phyloP scores from a whole-genome alignment of 768 basidiomycete species.

The Paxillus rubicundulus region DNA sequence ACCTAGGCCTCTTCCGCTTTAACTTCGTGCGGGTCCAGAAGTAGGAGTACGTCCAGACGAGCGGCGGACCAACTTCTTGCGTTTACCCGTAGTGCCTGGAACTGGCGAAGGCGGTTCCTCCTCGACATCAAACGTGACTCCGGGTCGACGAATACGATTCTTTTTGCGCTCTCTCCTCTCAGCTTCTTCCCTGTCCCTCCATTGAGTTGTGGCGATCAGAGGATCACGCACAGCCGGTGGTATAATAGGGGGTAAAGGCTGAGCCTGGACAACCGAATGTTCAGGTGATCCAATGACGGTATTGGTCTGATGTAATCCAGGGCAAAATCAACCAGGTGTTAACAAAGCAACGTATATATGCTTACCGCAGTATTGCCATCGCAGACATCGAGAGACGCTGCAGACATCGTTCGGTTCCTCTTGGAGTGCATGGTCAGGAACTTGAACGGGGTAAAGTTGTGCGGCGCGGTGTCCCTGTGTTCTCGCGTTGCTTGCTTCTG shows the following conservation, averaged over 20 bases:
- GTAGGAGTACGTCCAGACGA: conserved; percentile 27
- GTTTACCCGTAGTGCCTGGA: conserved; percentile 20
- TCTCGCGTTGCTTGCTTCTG: conserved; percentile 31
- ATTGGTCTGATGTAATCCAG: conserved; percentile 45
- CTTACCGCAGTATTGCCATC: conserved; percentile 74
- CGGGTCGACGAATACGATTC: conserved; percentile 50
- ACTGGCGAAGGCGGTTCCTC: conserved; percentile 49
- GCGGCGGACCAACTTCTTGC: conserved; percentile 30
- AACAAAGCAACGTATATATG: background rate
- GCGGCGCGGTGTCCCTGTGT: conserved; percentile 41
- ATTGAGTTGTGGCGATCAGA: conserved; percentile 59
- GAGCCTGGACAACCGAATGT: conserved; percentile 61
- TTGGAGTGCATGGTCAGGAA: conserved; percentile 49
- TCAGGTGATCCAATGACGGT: conserved; percentile 76
- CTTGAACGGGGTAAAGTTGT: conserved; percentile 61
- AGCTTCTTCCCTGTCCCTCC: conserved; percentile 65
- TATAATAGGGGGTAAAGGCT: conserved; percentile 38
- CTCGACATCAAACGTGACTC: conserved; percentile 62
- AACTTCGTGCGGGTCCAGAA: conserved; percentile 22
- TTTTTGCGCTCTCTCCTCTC: conserved; percentile 39
- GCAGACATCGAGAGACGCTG: conserved; percentile 73
- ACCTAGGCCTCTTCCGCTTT: conserved; percentile 2
- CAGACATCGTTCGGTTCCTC: conserved; percentile 65
- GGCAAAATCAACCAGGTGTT: conserved; percentile 1
- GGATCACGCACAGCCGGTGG: conserved; percentile 67